Evolutionary conservation across 1,284 basidiomycete genomes (phyloP).

Genomic region (Pseudozyma thailandica): DNA sequence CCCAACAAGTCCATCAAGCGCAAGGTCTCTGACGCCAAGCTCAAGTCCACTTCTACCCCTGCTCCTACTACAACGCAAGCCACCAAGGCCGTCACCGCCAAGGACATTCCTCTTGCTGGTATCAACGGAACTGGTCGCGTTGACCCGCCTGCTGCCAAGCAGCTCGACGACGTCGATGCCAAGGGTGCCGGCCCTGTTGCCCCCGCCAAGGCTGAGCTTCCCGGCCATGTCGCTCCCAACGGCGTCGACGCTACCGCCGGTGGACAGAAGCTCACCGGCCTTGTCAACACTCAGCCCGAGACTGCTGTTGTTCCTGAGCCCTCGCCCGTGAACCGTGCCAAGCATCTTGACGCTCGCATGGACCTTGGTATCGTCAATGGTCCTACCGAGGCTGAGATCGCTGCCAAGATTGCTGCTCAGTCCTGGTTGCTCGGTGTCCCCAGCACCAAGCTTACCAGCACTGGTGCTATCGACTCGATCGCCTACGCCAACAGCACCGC

Average conservation of each 20-base stretch:
- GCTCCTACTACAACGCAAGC: constrained; percentile 1
- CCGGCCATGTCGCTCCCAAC: constrained; percentile 38
- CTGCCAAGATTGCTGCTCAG: constrained; percentile 40
- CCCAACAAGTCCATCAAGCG: constrained; percentile 56
- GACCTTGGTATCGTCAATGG: constrained; percentile 49
- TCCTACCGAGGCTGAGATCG: constrained; percentile 43
- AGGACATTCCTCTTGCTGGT: constrained; percentile 24
- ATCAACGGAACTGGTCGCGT: constrained; percentile 30
- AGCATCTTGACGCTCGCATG: constrained; percentile 49
- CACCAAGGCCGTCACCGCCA: constrained; percentile 31
- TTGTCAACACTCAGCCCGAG: constrained; percentile 48
- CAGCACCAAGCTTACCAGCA: constrained; percentile 48
- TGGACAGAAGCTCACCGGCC: constrained; percentile 49
- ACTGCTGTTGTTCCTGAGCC: constrained; percentile 48
- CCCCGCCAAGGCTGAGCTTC: constrained; percentile 33
- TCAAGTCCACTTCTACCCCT: constrained; percentile 17
- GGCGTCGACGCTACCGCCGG: constrained; percentile 46
- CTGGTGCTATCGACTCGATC: constrained; percentile 60
- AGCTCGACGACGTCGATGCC: constrained; percentile 54
- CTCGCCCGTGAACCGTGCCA: constrained; percentile 44
- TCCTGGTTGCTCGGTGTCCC: constrained; percentile 58
- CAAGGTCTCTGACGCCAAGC: constrained; percentile 52
- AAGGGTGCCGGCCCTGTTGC: constrained; percentile 40
- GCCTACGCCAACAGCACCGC: constrained; percentile 61
- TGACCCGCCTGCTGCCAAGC: constrained; percentile 46